A percentile compares a stretch with the other conserved stretches of the same genome.
These are phyloP conservation scores for Erythrobasidium yunnanense DNA, from an alignment of 768 basidiomycete genomes.

Conservation along the genomic window DNA sequence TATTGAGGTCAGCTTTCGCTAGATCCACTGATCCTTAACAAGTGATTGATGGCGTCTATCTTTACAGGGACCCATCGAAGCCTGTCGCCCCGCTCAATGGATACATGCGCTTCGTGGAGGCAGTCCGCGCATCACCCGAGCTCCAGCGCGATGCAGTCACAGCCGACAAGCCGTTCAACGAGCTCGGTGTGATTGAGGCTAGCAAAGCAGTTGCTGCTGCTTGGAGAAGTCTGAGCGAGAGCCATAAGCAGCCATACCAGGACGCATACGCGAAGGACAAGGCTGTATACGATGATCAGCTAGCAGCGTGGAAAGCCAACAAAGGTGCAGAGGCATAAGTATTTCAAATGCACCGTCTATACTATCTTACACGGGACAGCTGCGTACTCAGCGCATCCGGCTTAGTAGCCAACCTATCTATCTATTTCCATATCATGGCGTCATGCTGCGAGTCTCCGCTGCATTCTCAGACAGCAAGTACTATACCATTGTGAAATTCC, in stretches of 20 bases:
- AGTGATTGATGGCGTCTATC: no score
- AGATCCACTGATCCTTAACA: no score
- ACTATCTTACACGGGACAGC: no score
- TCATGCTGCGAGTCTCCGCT: no score
- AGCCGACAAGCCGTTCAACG: neutral
- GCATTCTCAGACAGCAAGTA: no score
- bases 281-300: slow-evolving; percentile 7
- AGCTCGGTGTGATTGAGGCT: neutral
- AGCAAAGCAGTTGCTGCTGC: slow-evolving; percentile 5
- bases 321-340: neutral
- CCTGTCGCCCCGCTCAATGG: slow-evolving; percentile 21
- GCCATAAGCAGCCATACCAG: slow-evolving; percentile 21
- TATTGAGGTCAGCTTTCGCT: neutral
- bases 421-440: no score
- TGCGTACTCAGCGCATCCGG: no score
- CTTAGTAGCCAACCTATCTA: no score
- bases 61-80: slow-evolving; percentile 22
- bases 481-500: no score
- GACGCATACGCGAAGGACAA: slow-evolving; percentile 15
- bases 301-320: slow-evolving; percentile 14
- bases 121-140: neutral
- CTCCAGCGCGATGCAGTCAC: neutral
- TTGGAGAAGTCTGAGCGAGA: slow-evolving; percentile 24
- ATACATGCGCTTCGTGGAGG: slow-evolving; percentile 23
- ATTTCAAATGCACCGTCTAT: no score